Base-by-base conservation (phyloP, 805 yeast species). In the Wickerhamiella vanderwaltii region DNA sequence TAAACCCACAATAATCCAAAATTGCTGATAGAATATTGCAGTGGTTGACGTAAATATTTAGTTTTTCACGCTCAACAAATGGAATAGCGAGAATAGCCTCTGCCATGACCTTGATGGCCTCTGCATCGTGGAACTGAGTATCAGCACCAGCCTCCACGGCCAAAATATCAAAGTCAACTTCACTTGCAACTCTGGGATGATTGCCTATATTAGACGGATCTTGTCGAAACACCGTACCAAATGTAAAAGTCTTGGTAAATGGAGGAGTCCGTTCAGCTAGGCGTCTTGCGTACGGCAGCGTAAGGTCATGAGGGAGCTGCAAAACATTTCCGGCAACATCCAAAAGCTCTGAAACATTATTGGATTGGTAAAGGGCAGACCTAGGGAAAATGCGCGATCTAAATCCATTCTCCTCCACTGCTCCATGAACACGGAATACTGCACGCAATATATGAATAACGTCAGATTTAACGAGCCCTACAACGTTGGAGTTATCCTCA, bases 261-360 rank as follows among this genome's bases (percentile, higher is more conserved):
- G 70, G 63, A 2, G 74, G 65, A 15, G 68, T 69, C n/a, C 67
- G 65, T 43, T 79, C 73, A 2, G 95, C 86, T 24, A 91, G 59
- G 38, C 75, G 67, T 49, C 97, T 67, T 0, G 98, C 98, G 65
- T 81, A 73, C 0, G 99, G 97, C 25, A 87, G 64, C 0, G 94
- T 82, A 47, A 87, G 66, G 57, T 91, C 98, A 55, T 81, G 86
- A 2, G 95, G 94, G 25, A 91, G 62, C 50, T 87, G 94, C 25
- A 91, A 63, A 3, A 91, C 88, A 0, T 86, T 75, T 0, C 99
- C 99, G 23, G 84, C 77, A 39, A 74, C 69, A 54, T 88, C 97
- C 41, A 91, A 61, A 1, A 91, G 71, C 51, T 87, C 91, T 50
- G 80, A 85, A 0, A 83, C 78, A 37, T 72, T 70, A 40, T 76